phyloP scores from a whole-genome alignment of 345 rosid species.

The Citrus hindsii region DNA sequence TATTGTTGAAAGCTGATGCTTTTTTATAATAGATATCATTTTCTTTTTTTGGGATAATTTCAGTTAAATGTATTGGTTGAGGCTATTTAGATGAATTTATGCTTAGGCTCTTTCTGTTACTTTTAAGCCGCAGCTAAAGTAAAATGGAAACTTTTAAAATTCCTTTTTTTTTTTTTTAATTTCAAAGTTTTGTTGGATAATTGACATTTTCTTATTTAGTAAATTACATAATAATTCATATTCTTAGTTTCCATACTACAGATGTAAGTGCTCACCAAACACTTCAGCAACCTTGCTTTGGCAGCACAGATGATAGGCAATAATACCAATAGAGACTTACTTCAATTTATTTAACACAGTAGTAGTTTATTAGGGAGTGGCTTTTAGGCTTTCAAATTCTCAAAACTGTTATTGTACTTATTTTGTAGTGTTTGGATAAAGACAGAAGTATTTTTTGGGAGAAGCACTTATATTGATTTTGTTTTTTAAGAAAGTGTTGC shows the following conservation, averaged over 20 bases:
- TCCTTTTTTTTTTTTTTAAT: no score
- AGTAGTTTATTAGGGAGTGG: background rate
- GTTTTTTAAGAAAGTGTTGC: background rate
- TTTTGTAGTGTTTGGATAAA: background rate
- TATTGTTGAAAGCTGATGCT: background rate
- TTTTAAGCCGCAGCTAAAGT: background rate
- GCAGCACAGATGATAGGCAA: background rate
- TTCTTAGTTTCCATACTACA: background rate
- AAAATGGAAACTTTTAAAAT: background rate
- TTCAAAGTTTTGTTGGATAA: no score
- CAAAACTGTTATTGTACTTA: background rate
- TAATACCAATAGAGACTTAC: background rate
- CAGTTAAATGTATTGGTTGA: background rate
- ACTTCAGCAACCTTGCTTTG: background rate
- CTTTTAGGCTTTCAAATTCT: background rate
- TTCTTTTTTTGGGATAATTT: background rate
- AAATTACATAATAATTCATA: background rate
- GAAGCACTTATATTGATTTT: background rate
- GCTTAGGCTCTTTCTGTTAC: background rate
- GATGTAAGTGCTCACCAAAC: background rate
- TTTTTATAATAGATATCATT: background rate
- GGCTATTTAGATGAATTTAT: background rate
- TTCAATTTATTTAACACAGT: background rate
- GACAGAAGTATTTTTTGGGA: background rate
- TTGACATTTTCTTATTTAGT: no score